Base-by-base conservation (phyloP, 2,329 filamentous ascomycete genomes). In the Aspergillus ochraceoroseus region DNA sequence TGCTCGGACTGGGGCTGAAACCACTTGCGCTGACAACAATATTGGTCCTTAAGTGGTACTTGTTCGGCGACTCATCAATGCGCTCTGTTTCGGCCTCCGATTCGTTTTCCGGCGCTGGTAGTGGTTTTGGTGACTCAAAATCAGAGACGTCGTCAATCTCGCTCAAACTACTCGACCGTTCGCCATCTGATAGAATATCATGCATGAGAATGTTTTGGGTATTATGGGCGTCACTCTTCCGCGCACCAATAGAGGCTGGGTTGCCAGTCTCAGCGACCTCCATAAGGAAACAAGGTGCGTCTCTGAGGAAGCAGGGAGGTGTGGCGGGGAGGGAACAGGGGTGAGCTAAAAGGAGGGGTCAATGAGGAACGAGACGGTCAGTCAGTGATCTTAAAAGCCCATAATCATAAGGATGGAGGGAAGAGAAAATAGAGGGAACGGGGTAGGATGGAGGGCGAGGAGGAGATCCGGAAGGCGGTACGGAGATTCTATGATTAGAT, bases 31-130 rank as follows among this genome's bases (percentile, higher is more conserved):
- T 77, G 48, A 82, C 64, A 29, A 81, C 71, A 7, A 83, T 76
- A 54, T 82, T 76, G 54, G 75, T 73, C 54, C 78, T 74, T 32
- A 56, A 57, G 51, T 80, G 74, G 57, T 75, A 67, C 56, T 74
- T 85, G 48, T 80, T 79, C 12, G 89, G 88, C n/a, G 87, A 94
- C 58, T 85, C 82, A 59, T 92, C 92, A 45, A 98, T 75, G 44
- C 92, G 82, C 67, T 95, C 89, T 1, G 90, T 96, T 67, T 95
- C 90, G 22, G 90, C 90, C 66, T 96, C 90, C 3, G 89, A 83
- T 54, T 85, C 81, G 40, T 76, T 74, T 37, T 82, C 77, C 20
- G 80, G 79, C 43, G 78, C 71, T 47, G 76, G 70, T 53, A 75
- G 71, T 6, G 73, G 72, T 53, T 51, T 65, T 38, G 58, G 67